Percentiles rank a stretch among this genome's conserved stretches.
These are phyloP conservation scores for Mucor saturninus DNA, from an alignment of 371 early-diverging fungal genomes.

Conservation along the genomic window DNA sequence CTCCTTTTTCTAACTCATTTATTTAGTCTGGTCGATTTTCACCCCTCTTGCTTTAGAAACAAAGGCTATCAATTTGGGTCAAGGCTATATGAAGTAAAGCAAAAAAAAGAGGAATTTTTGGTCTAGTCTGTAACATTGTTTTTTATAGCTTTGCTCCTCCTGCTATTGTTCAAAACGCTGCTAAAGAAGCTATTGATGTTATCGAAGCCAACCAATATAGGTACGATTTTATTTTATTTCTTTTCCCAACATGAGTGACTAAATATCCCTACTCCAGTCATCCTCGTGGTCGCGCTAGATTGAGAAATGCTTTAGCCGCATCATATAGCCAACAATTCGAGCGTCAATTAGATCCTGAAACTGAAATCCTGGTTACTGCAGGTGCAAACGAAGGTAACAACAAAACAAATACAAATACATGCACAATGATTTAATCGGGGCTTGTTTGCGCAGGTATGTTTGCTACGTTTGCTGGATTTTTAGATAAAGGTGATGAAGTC, in stretches of 20 bases:
- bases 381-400: conserved; percentile 90
- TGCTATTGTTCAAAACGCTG: conserved; percentile 85
- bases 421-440: background rate
- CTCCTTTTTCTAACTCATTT: too few relatives aligned
- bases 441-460: conserved; percentile 65
- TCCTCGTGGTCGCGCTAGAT: conserved; percentile 79
- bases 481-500: conserved; percentile 85
- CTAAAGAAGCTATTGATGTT: conserved; percentile 67
- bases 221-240: conserved; percentile 14
- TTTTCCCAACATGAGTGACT: too few relatives aligned
- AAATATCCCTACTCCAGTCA: conserved; percentile 44
- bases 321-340: conserved; percentile 77
- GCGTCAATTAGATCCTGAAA: conserved; percentile 73
- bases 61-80: conserved; percentile 93
- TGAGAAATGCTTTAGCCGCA: conserved; percentile 79
- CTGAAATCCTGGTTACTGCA: conserved; percentile 87
- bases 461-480: conserved; percentile 76
- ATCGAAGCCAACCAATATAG: conserved; percentile 84
- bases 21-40: conserved; percentile 90
- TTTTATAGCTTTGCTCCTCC: conserved; percentile 81
- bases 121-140: background rate
- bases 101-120: background rate
- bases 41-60: conserved; percentile 84
- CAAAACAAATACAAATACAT: background rate
- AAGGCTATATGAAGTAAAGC: conserved; percentile 83